Base-by-base conservation (phyloP, 495 filamentous ascomycete genomes). In the Hypoxylon fragiforme region DNA sequence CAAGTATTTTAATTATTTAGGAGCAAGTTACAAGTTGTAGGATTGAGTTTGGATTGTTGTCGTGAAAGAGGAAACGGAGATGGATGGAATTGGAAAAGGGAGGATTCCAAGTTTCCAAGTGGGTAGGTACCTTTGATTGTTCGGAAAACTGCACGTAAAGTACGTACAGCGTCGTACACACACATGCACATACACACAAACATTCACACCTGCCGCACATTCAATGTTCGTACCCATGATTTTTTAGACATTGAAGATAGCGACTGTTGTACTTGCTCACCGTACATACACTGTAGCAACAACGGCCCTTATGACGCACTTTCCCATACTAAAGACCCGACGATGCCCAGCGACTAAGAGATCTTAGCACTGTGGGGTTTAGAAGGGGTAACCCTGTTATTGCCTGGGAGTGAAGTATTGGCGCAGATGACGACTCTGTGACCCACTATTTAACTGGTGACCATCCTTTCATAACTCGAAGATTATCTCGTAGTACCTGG, bases 381-480 rank as follows among this genome's bases (percentile, higher is more conserved):
- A 6, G 13, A 22, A 32, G 31, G 21, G 35, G 15, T 44, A 7
- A 31, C 18, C 18, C 9, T n/a, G 28, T 31, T 8, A 21, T 3
- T n/a, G 12, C 7, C 11, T 3, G 41, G 41, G 26, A 8, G 31
- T 21, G 35, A 42, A 39, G 40, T 7, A 54, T 20, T 24, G 16
- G 31, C 35, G 32, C 19, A 16, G 20, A 56, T 61, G 57, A 61
- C 57, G 57, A 55, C 42, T 53, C 7, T 31, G 13, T 12, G 38
- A 36, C 34, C 56, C n/a, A n/a, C n/a, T n/a, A n/a, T n/a, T n/a
- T n/a, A n/a, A n/a, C n/a, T n/a, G n/a, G n/a, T n/a, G 5, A 34
- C 6, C 31, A 12, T n/a, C 31, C 31, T n/a, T n/a, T n/a, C n/a
- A n/a, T n/a, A n/a, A n/a, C n/a, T n/a, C n/a, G n/a, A n/a, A n/a